Conservation (phyloP, 1,284 basidiomycete species). For the Sporisorium scitamineum region DNA sequence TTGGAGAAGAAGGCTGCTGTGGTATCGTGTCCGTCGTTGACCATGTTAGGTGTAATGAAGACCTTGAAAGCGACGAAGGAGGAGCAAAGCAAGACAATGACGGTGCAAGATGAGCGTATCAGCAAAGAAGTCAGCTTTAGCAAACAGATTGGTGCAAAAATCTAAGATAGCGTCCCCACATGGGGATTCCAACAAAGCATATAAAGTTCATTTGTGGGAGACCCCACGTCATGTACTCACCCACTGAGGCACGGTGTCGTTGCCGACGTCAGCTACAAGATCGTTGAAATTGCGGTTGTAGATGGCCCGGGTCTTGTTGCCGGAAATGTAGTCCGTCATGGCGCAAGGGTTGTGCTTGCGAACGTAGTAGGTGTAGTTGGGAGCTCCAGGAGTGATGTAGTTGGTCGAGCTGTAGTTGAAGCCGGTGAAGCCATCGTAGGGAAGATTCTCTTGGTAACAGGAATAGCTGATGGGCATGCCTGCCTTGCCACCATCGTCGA, state of each 20-base stretch:
- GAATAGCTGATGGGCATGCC: slow-evolving; percentile 71
- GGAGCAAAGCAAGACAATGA: no score
- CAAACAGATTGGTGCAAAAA: no score
- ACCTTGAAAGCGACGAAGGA: no score
- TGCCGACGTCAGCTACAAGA: slow-evolving; percentile 71
- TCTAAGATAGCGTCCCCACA: no score
- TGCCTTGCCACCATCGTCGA: slow-evolving; percentile 73
- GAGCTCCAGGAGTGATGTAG: slow-evolving; percentile 71
- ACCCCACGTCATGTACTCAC: no score
- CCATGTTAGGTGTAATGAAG: slow-evolving; percentile 78
- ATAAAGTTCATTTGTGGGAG: no score
- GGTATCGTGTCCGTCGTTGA: slow-evolving; percentile 76
- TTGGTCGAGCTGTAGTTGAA: slow-evolving; percentile 72
- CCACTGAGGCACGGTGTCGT: slow-evolving; percentile 75
- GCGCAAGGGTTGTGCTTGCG: slow-evolving; percentile 73
- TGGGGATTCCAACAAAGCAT: no score
- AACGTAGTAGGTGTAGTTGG: slow-evolving; percentile 70
- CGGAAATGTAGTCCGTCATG: slow-evolving; percentile 72
- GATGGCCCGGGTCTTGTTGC: slow-evolving; percentile 71
- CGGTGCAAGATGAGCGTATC: no score
- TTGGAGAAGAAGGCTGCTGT: slow-evolving; percentile 72
- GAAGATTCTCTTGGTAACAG: slow-evolving; percentile 73
- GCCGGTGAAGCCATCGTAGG: slow-evolving; percentile 73
- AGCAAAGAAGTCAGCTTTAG: no score
- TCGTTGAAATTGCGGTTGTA: slow-evolving; percentile 77